Evolutionary conservation across 2,329 filamentous ascomycete species (phyloP).

Genomic region (Scedosporium minutisporum): DNA sequence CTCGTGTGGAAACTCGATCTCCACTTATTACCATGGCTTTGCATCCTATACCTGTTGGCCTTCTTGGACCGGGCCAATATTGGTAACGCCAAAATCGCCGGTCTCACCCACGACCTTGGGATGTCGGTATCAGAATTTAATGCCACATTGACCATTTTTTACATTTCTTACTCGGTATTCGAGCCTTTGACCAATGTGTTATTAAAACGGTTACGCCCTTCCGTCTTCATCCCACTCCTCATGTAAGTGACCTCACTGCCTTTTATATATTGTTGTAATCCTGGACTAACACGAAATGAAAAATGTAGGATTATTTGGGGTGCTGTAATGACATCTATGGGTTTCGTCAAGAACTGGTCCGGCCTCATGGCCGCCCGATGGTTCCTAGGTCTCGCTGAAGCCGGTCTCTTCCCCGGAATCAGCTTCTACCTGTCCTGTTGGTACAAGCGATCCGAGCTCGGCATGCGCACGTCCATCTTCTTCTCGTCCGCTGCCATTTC

Average conservation of each 20-base stretch:
- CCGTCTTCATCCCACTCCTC: constrained; percentile 60
- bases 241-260: constrained; percentile 8
- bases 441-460: constrained; percentile 70
- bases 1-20: neutral
- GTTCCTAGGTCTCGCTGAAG: constrained; percentile 55
- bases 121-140: constrained; percentile 46
- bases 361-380: constrained; percentile 41
- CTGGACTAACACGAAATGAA: neutral
- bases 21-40: constrained; percentile 33
- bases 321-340: constrained; percentile 38
- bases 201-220: constrained; percentile 54
- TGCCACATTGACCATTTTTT: constrained; percentile 52
- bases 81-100: constrained; percentile 51
- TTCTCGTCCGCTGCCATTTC: constrained; percentile 71
- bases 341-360: constrained; percentile 31
- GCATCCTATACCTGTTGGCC: constrained; percentile 56
- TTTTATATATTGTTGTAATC: neutral
- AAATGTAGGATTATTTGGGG: constrained; percentile 52
- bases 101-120: constrained; percentile 27
- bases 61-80: constrained; percentile 34
- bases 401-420: constrained; percentile 57
- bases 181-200: constrained; percentile 56
- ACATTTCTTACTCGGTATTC: constrained; percentile 58
- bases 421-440: constrained; percentile 65
- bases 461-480: constrained; percentile 65